A percentile compares a stretch with the other conserved stretches of the same genome.
Conservation (phyloP, 2,329 filamentous ascomycete genomes). For the Leptographium procerum region DNA sequence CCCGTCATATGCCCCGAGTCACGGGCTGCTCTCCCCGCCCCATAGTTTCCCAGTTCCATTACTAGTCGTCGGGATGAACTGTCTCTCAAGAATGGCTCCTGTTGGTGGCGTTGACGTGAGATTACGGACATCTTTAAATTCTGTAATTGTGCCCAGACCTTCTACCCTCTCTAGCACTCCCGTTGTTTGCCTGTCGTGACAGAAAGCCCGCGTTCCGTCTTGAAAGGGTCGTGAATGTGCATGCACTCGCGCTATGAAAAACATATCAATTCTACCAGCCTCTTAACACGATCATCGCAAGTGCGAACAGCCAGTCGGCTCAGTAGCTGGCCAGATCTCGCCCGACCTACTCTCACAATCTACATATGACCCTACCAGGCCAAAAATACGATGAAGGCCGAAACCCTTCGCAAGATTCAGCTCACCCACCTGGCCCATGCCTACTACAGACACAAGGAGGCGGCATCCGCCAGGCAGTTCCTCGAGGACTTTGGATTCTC, state of each 20-base stretch:
- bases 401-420: conserved; percentile 20
- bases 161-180: too few species aligned
- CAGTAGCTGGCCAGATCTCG: too few species aligned
- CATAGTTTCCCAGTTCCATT: not conserved
- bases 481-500: conserved; percentile 37
- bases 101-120: not conserved
- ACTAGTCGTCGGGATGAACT: not conserved
- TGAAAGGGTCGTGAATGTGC: too few species aligned
- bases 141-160: not conserved
- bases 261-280: too few species aligned
- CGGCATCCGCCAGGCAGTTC: conserved; percentile 29
- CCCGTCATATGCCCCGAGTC: not conserved
- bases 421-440: conserved; percentile 31
- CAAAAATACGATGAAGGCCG: conserved; percentile 12
- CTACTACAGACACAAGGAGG: conserved; percentile 35
- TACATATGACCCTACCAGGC: not conserved
- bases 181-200: too few species aligned
- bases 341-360: not conserved
- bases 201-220: too few species aligned
- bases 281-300: too few species aligned
- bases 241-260: too few species aligned
- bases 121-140: not conserved
- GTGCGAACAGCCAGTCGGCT: too few species aligned
- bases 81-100: not conserved
- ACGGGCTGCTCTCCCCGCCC: not conserved